phyloP scores from a whole-genome alignment of 768 basidiomycete species.

The Neoboletus brunneissimus region DNA sequence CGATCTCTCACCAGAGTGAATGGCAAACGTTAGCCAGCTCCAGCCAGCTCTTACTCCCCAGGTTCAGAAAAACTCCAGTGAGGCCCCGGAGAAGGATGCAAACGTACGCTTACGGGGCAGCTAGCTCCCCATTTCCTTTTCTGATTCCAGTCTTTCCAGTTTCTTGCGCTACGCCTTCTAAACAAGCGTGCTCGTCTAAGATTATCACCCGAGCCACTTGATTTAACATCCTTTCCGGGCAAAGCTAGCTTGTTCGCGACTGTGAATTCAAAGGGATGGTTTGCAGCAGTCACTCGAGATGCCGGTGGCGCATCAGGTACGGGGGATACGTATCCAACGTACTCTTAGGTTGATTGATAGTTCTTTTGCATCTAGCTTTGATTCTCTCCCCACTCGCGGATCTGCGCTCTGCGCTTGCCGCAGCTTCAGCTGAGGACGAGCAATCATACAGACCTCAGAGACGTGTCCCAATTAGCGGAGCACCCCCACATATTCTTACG shows the following conservation, averaged over 20 bases:
- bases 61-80: conserved; percentile 23
- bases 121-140: neutral
- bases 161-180: conserved; percentile 39
- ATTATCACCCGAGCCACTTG: conserved; percentile 52
- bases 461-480: conserved; percentile 41
- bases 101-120: conserved; percentile 19
- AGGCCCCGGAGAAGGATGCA: conserved; percentile 32
- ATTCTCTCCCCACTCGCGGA: conserved; percentile 59
- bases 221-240: conserved; percentile 39
- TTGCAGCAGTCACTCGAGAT: conserved; percentile 54
- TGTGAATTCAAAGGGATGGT: conserved; percentile 64
- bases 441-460: conserved; percentile 52
- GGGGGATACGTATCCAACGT: conserved; percentile 10
- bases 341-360: neutral
- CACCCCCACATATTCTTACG: conserved; percentile 50
- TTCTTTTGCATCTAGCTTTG: conserved; percentile 42
- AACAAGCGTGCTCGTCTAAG: conserved; percentile 65
- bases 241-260: conserved; percentile 56
- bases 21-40: conserved; percentile 35
- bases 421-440: conserved; percentile 38
- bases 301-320: conserved; percentile 37
- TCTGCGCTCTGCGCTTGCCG: conserved; percentile 52
- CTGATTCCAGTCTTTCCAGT: conserved; percentile 28
- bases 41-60: conserved; percentile 23
- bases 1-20: neutral